These are phyloP conservation scores for Maudiozyma turicensis DNA, from an alignment of 805 yeast genomes.

Conservation along the genomic window DNA sequence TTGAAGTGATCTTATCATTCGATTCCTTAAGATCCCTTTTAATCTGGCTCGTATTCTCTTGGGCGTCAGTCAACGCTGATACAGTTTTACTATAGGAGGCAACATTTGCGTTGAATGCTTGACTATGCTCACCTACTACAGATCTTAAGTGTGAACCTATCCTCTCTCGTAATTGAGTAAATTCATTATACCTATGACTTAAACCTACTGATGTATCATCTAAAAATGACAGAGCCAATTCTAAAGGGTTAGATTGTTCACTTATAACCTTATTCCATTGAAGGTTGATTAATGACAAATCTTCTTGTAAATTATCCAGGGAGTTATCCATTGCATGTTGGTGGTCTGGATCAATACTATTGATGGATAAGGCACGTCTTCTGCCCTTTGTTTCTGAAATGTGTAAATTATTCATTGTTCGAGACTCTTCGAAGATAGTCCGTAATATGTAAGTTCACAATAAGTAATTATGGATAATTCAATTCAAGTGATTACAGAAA, in stretches of 20 bases:
- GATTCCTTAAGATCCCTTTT: slow-evolving; percentile 41
- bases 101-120: slow-evolving; percentile 74
- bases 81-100: slow-evolving; percentile 75
- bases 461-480: too few species aligned
- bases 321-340: slow-evolving; percentile 23
- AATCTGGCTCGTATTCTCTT: slow-evolving; percentile 42
- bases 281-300: slow-evolving; percentile 27
- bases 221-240: slow-evolving; percentile 68
- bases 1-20: slow-evolving; percentile 39
- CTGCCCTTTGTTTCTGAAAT: slow-evolving; percentile 8
- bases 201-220: slow-evolving; percentile 89
- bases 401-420: not conserved
- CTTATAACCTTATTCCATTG: slow-evolving; percentile 43
- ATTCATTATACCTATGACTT: slow-evolving; percentile 63
- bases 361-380: slow-evolving; percentile 25
- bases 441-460: too few species aligned
- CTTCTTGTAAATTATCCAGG: slow-evolving; percentile 22
- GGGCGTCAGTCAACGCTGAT: slow-evolving; percentile 54
- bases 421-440: too few species aligned
- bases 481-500: too few species aligned
- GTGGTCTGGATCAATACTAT: slow-evolving; percentile 22
- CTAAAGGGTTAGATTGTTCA: slow-evolving; percentile 68
- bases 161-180: slow-evolving; percentile 46
- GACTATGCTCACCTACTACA: slow-evolving; percentile 75
- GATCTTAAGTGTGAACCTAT: slow-evolving; percentile 49